These are phyloP conservation scores for Sarocladiaceae sp. DNA, from an alignment of 2,329 filamentous ascomycete species.

Conservation along the genomic window DNA sequence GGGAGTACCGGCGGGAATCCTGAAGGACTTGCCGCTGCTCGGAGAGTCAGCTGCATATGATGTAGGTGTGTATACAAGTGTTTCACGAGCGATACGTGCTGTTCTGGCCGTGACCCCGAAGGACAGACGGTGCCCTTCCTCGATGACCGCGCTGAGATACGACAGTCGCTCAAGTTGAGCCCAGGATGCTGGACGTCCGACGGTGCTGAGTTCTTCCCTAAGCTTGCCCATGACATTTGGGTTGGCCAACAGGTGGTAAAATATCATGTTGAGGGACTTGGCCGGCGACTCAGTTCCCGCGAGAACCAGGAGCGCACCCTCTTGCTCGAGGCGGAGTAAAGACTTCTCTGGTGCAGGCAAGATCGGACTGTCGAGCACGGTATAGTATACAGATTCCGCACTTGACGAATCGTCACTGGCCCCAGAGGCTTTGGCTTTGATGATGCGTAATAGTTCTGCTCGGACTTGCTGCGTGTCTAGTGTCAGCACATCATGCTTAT, in stretches of 20 bases:
- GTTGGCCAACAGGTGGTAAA: neutral
- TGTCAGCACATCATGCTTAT: too few relatives aligned
- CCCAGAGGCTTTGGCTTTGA: too few relatives aligned
- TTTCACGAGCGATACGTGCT: too few relatives aligned
- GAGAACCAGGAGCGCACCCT: neutral
- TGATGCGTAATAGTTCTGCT: too few relatives aligned
- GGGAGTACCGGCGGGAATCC: slow-evolving; percentile 23
- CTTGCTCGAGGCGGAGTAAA: neutral
- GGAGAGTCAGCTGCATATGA: neutral
- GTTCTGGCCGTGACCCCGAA: neutral
- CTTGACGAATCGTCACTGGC: too few relatives aligned
- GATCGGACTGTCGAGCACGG: too few relatives aligned
- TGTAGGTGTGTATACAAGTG: too few relatives aligned
- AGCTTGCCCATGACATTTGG: neutral
- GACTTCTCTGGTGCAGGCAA: too few relatives aligned
- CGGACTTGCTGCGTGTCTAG: too few relatives aligned
- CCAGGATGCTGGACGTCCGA: neutral
- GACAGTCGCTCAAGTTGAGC: neutral
- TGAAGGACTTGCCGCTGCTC: slow-evolving; percentile 13
- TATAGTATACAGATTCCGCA: too few relatives aligned
- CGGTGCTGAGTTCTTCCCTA: neutral
- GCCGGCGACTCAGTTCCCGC: neutral
- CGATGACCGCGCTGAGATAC: neutral
- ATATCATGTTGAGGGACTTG: neutral
- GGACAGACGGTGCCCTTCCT: neutral